Base-by-base conservation (phyloP, 2,329 filamentous ascomycete genomes). In the Microdochium nivale region DNA sequence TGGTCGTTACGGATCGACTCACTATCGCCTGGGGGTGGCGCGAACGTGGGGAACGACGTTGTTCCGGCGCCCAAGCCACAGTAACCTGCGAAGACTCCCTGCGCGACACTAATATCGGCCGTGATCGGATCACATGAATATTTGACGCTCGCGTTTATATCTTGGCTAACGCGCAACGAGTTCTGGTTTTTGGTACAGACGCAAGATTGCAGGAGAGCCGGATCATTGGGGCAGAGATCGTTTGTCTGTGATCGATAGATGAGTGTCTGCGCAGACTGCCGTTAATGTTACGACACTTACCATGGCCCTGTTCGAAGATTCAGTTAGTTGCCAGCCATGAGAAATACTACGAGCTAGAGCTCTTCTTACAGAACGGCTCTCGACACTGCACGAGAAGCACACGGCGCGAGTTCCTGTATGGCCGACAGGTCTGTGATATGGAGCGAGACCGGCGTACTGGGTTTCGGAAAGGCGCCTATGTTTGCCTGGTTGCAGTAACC, bases 161-260 rank as follows among this genome's bases (percentile, higher is more conserved):
- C 57, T 47, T 69, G 66, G 59, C 69, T 77, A 25, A 75, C 65
- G 7, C 60, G 56, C 5, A 66, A 59, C 4, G 74, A 74, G 51
- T 79, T 76, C 37, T 74, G 68, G 48, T 74, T 71, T 60, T 79
- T 80, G 44, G 60, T 62, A 60, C 78, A 81, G 24, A 73, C 74
- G 53, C 78, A 81, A 2, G 74, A 72, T 2, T 76, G 77, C 23
- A 76, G 67, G 27, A 70, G 60, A 25, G 65, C 67, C 10, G 70
- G 67, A 2, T 69, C 66, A 23, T 62, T 53, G 13, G 71, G 72
- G 48, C 74, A 76, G 7, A 62, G 51, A 23, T 59, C 58, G 30
- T 59, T 56, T 27, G 64, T 67, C 65, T 68, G 58, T 58, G n/a
- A 27, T 30, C 47, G 14, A 35, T 32, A 47, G 49, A 55, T 51